phyloP scores from a whole-genome alignment of 2,329 filamentous ascomycete species.

The Fusarium marasasianum region DNA sequence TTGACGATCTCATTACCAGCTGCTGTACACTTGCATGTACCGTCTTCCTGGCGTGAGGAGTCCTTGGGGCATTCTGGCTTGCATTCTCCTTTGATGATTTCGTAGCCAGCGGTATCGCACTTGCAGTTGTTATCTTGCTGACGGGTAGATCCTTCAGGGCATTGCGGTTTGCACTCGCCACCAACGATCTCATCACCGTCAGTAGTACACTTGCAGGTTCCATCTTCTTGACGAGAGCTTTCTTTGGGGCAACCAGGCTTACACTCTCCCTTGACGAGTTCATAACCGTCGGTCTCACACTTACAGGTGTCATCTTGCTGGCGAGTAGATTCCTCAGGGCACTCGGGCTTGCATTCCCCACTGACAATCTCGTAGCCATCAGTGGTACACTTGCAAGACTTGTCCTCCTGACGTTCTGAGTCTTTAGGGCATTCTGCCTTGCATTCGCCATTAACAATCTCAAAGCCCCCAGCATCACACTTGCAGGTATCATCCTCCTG shows the following conservation, averaged over 20 bases:
- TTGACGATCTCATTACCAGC: not conserved
- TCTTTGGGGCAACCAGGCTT: fast-evolving
- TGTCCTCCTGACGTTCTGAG: not conserved
- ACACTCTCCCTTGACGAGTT: not conserved
- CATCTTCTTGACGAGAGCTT: not conserved
- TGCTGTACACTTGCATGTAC: not conserved
- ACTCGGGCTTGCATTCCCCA: not conserved
- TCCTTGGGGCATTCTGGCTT: not conserved
- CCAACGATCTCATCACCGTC: not conserved
- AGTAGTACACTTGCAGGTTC: not conserved
- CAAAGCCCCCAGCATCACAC: not conserved
- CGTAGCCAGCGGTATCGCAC: not conserved
- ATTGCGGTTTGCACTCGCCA: not conserved
- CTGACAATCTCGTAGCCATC: not conserved
- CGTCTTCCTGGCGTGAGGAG: not conserved
- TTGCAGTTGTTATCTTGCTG: not conserved
- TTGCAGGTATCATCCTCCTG: not conserved
- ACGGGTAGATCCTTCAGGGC: not conserved
- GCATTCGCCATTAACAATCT: not conserved
- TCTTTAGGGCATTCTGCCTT: not conserved
- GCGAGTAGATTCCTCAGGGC: not conserved
- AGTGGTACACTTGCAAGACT: not conserved
- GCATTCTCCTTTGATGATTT: not conserved
- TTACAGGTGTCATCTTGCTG: not conserved
- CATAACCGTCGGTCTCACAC: fast-evolving